These are phyloP conservation scores for Scedosporium minutisporum DNA, from an alignment of 2,329 filamentous ascomycete species.

Conservation along the genomic window DNA sequence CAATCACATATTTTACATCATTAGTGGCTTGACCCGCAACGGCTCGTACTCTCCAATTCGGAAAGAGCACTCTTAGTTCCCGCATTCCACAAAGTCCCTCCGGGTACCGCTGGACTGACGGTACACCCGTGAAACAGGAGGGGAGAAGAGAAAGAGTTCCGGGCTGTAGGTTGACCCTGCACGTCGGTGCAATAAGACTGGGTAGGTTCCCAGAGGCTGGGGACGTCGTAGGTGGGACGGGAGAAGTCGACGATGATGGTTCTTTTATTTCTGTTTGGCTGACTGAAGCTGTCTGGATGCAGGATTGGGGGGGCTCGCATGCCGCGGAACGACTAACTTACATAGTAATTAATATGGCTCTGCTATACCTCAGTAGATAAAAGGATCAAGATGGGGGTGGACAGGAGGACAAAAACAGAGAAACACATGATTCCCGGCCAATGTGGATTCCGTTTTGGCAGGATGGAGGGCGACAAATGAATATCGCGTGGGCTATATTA, in stretches of 20 bases:
- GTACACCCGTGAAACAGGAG: background rate
- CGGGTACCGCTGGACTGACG: background rate
- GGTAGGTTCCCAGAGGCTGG: background rate
- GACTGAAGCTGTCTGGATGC: no score
- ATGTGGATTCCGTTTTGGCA: constrained; percentile 1
- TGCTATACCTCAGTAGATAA: background rate
- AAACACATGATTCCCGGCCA: constrained; percentile 3
- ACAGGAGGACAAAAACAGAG: background rate
- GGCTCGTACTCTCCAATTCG: background rate
- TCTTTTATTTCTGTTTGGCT: background rate
- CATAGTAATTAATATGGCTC: background rate
- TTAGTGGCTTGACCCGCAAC: background rate
- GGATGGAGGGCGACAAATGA: background rate
- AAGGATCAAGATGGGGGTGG: background rate
- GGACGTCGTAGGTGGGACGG: background rate
- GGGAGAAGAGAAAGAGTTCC: background rate
- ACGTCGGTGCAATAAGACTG: background rate
- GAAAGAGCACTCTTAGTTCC: background rate
- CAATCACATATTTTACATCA: constrained; percentile 1
- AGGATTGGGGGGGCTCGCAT: no score
- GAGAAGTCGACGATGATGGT: background rate
- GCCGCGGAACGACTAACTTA: no score
- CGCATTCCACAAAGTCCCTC: background rate
- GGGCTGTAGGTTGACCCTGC: background rate
- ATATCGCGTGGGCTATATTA: background rate